Base-by-base conservation (phyloP, 1,284 basidiomycete species). In the Agroathelia rolfsii region DNA sequence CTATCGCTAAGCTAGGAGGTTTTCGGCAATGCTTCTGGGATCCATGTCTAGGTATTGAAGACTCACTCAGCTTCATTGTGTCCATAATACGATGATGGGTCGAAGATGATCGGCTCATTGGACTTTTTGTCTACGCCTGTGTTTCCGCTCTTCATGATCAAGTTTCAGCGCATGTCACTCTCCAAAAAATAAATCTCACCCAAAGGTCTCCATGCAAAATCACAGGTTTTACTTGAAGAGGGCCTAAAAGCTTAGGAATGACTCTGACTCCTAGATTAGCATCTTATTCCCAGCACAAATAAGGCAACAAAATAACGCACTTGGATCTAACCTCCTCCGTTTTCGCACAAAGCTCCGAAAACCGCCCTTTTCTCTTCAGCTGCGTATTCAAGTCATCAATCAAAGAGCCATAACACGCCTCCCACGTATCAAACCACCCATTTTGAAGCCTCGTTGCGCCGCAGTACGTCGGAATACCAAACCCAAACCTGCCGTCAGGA, bases 151-250 rank as follows among this genome's bases (percentile, higher is more conserved):
- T 83, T 37, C 13, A 10, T 13, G 25, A 19, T 34, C 38, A 19
- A 41, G 28, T 37, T 28, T 40, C 32, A 36, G 24, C 30, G 27
- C 20, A n/a, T n/a, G n/a, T 52, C 21, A 12, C 11, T 15, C 24
- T 21, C 27, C 22, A 11, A 37, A 11, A 11, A 6, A 19, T 36
- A 7, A 17, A 10, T 48, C 64, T 42, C 49, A 79, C 80, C 87
- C 88, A 93, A 27, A 92, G 64, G 54, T 92, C 88, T 3, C 88
- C 88, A 46, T 93, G 88, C 4, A 88, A 56, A 13, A 90, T 67
- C 1, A 83, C 84, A 2, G 88, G 86, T 32, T 74, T 53, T 6
- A 88, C 66, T 2, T 64, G 59, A 22, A 81, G 52, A 0, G 69
- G 53, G 6, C 69, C 62, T 23, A 93, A 66, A 5, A 92, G 60